phyloP scores from a whole-genome alignment of 768 basidiomycete species.

The Tulasnella sp. region DNA sequence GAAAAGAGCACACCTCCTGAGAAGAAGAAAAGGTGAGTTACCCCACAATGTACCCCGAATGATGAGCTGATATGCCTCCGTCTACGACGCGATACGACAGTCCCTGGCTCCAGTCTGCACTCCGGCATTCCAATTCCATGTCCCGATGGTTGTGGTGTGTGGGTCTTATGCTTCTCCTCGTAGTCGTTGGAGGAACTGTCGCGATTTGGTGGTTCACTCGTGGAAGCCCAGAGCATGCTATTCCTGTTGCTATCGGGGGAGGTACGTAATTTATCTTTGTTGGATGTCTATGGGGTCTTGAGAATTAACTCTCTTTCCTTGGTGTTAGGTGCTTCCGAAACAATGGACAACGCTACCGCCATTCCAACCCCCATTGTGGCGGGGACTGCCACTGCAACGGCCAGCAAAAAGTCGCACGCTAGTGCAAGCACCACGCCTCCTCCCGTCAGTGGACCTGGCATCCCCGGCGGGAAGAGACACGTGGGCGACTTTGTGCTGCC shows the following conservation, averaged over 20 bases:
- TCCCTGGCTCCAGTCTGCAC: slow-evolving; percentile 11
- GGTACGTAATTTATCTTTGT: not conserved
- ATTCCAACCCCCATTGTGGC: not conserved
- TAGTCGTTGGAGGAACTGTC: slow-evolving; percentile 13
- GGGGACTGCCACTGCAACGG: too few relatives aligned
- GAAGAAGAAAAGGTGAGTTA: not conserved
- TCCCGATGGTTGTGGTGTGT: slow-evolving; percentile 12
- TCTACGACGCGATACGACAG: not conserved
- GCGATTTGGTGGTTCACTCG: slow-evolving; percentile 13
- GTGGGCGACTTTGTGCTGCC: too few relatives aligned
- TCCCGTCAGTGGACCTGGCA: too few relatives aligned
- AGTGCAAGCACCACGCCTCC: too few relatives aligned
- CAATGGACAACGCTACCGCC: not conserved
- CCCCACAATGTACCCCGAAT: too few relatives aligned
- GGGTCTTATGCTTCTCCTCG: slow-evolving; percentile 11
- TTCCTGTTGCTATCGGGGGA: slow-evolving; percentile 13
- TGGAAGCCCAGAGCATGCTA: slow-evolving; percentile 8
- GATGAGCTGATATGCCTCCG: not conserved
- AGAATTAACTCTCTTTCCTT: not conserved
- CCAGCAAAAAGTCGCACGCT: too few relatives aligned
- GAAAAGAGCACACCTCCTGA: slow-evolving; percentile 3
- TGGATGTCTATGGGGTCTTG: not conserved
- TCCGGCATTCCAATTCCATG: not conserved
- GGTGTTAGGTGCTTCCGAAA: not conserved
- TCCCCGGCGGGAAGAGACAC: too few relatives aligned